phyloP scores from a whole-genome alignment of 106 monocot species.

The Apostasia shenzhenica region DNA sequence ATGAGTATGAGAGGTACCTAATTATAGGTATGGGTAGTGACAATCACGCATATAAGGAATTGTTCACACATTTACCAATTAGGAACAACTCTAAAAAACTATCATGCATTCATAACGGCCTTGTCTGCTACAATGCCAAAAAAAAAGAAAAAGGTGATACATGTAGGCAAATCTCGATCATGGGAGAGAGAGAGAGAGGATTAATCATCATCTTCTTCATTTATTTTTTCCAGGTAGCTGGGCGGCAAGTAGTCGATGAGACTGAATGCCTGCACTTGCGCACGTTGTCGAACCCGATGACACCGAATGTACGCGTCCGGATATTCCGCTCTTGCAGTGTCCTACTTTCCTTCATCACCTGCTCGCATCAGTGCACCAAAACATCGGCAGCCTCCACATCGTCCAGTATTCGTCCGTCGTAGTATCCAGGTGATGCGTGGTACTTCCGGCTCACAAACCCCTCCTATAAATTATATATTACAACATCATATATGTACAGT shows the following conservation, averaged over 20 bases:
- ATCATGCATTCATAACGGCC: too few relatives aligned
- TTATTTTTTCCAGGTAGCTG: too few relatives aligned
- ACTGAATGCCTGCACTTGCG: conserved; percentile 59
- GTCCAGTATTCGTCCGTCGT: conserved; percentile 77
- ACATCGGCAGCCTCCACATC: conserved; percentile 77
- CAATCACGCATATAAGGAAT: too few relatives aligned
- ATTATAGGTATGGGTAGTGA: too few relatives aligned
- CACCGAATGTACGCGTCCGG: conserved; percentile 23
- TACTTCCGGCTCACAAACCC: conserved; percentile 50
- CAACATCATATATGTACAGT: not conserved
- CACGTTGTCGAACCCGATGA: conserved; percentile 62
- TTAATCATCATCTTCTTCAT: too few relatives aligned
- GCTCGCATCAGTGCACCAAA: conserved; percentile 41
- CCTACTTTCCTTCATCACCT: conserved; percentile 40
- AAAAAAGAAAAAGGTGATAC: too few relatives aligned
- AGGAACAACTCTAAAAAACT: too few relatives aligned
- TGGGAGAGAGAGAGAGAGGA: too few relatives aligned
- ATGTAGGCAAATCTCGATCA: too few relatives aligned
- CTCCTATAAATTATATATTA: conserved; percentile 1
- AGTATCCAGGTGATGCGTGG: conserved; percentile 48
- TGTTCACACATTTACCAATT: too few relatives aligned
- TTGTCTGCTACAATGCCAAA: too few relatives aligned
- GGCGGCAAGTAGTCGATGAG: conserved; percentile 51
- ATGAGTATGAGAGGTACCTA: too few relatives aligned
- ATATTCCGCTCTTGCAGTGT: conserved; percentile 42